Conservation (phyloP, 495 filamentous ascomycete genomes). For the Lentithecium fluviatile region DNA sequence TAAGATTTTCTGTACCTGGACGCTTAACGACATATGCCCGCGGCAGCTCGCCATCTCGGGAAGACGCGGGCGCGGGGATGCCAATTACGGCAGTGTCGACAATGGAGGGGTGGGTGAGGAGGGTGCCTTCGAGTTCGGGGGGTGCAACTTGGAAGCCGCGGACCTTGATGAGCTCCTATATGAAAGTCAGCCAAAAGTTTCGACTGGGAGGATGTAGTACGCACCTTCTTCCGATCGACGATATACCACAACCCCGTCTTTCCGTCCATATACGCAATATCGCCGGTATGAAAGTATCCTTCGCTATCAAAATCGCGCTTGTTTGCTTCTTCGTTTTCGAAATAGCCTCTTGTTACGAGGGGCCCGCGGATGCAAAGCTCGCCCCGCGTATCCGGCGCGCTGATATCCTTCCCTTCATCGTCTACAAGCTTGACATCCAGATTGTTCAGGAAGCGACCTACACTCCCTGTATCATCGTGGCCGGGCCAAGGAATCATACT, state of each 20-base stretch:
- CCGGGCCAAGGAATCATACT: constrained; percentile 31
- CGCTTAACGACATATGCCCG: constrained; percentile 38
- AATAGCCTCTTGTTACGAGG: constrained; percentile 16
- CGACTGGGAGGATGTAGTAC: background rate
- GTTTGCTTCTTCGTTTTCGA: constrained; percentile 19
- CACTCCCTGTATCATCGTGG: constrained; percentile 35
- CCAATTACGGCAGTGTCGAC: constrained; percentile 31
- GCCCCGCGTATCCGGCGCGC: constrained; percentile 23
- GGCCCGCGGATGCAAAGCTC: constrained; percentile 28
- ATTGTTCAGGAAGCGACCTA: constrained; percentile 35
- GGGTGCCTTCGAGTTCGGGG: constrained; percentile 25
- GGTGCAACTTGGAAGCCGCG: constrained; percentile 33
- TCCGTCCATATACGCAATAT: constrained; percentile 43
- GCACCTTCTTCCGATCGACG: constrained; percentile 65
- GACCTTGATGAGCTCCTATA: constrained; percentile 35
- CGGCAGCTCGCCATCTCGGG: constrained; percentile 31
- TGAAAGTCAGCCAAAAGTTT: constrained; percentile 1
- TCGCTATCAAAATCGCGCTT: constrained; percentile 8
- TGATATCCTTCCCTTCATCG: constrained; percentile 25
- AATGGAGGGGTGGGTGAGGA: constrained; percentile 24
- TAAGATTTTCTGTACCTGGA: constrained; percentile 8
- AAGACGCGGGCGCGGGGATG: constrained; percentile 10
- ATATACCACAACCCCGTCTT: constrained; percentile 62
- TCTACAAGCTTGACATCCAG: constrained; percentile 32
- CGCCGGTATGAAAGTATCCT: constrained; percentile 30